Percentiles rank a stretch among this genome's conserved stretches.
phyloP scores from a whole-genome alignment of 257 asterid species.

The Scutellaria galericulata region DNA sequence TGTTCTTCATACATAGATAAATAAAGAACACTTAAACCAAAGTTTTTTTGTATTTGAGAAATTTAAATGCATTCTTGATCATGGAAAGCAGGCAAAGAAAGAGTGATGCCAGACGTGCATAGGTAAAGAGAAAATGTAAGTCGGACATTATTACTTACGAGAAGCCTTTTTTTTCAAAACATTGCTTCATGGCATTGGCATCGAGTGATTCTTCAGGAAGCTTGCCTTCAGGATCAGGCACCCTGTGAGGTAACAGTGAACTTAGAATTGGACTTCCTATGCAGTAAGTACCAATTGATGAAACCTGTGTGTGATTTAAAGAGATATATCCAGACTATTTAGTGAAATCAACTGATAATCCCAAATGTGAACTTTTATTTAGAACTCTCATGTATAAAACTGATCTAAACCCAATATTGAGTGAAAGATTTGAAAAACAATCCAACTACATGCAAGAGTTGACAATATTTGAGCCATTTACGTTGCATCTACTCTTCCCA shows the following conservation, averaged over 20 bases:
- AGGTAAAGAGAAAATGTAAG: background rate
- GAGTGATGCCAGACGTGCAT: background rate
- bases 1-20: background rate
- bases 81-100: conserved; percentile 8
- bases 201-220: conserved; percentile 87
- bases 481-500: conserved; percentile 84
- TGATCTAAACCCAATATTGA: background rate
- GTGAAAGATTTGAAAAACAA: background rate
- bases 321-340: conserved; percentile 15
- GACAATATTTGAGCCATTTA: conserved; percentile 42
- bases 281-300: conserved; percentile 3
- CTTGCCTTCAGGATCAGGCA: conserved; percentile 87
- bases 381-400: background rate
- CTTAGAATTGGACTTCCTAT: background rate
- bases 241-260: conserved; percentile 48
- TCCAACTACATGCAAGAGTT: conserved; percentile 19
- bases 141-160: conserved; percentile 60
- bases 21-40: background rate
- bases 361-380: background rate
- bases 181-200: conserved; percentile 66
- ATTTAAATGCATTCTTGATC: conserved; percentile 3
- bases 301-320: background rate
- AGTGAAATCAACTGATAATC: conserved; percentile 3
- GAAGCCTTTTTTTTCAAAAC: conserved; percentile 81
- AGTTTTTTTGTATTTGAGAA: background rate